These are phyloP conservation scores for Lactarius sanguifluus DNA, from an alignment of 768 basidiomycete genomes.

Conservation along the genomic window DNA sequence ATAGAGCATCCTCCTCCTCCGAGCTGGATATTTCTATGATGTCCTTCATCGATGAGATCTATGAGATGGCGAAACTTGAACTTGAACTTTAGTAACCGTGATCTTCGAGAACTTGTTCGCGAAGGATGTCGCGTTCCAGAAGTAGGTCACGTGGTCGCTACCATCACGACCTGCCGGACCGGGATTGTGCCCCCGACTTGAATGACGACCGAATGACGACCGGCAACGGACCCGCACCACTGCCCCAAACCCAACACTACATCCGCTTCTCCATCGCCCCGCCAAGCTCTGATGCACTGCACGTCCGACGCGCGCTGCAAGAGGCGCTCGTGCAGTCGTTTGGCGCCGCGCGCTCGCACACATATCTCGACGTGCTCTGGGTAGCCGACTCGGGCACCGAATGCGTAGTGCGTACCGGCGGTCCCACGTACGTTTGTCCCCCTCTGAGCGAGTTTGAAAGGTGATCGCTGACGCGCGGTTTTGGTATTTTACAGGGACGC, in stretches of 20 bases:
- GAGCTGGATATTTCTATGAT: conserved; percentile 21
- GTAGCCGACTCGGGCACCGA: conserved; percentile 43
- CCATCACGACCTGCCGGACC: neutral
- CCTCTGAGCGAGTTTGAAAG: neutral
- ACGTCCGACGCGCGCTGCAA: conserved; percentile 54
- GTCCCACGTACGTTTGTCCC: conserved; percentile 38
- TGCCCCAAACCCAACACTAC: conserved; percentile 42
- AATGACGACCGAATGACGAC: neutral
- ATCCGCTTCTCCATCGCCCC: conserved; percentile 47
- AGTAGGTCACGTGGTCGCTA: neutral
- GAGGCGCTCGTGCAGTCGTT: conserved; percentile 55
- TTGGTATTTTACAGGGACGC: conserved; percentile 32
- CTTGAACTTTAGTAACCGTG: neutral
- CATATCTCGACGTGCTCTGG: conserved; percentile 61
- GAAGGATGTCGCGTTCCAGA: neutral
- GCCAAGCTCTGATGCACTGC: conserved; percentile 42
- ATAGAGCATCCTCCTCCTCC: conserved; percentile 6
- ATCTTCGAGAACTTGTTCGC: too few relatives aligned
- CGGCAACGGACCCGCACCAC: neutral
- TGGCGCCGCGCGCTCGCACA: conserved; percentile 51
- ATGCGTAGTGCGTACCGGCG: conserved; percentile 42
- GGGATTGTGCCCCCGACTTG: neutral
- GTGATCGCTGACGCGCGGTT: neutral
- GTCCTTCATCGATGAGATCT: neutral
- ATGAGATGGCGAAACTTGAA: neutral